Conservation (phyloP, 345 rosid species). For the Camelina neglecta region DNA sequence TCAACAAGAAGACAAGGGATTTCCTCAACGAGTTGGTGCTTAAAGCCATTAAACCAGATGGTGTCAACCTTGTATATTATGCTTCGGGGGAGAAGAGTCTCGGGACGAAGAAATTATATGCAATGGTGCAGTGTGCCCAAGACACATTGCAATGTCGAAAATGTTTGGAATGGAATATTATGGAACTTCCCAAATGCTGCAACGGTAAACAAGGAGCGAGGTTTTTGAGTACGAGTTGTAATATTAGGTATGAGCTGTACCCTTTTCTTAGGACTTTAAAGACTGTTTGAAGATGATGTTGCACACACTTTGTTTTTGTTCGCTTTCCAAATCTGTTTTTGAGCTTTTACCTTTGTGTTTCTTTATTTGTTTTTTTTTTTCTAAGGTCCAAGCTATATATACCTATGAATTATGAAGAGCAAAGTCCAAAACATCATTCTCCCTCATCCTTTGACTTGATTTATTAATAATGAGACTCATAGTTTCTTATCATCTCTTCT, state of each 20-base stretch:
- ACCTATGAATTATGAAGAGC: not conserved
- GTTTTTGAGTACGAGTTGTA: slow-evolving; percentile 13
- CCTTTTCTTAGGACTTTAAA: slow-evolving; percentile 37
- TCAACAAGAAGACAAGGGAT: not conserved
- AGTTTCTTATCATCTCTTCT: not conserved
- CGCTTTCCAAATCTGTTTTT: not conserved
- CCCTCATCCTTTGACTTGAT: not conserved
- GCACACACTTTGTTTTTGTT: not conserved
- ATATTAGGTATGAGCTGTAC: slow-evolving; percentile 5
- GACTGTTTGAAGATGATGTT: not conserved
- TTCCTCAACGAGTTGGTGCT: not conserved
- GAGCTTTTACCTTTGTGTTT: not conserved
- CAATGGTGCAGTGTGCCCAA: not conserved
- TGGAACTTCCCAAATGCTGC: slow-evolving; percentile 24
- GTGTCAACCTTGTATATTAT: not conserved
- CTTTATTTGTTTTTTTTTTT: not conserved
- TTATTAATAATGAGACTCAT: not conserved
- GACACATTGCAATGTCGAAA: not conserved
- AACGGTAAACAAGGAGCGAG: slow-evolving; percentile 15
- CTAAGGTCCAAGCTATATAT: not conserved
- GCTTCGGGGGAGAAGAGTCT: not conserved
- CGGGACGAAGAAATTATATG: not conserved
- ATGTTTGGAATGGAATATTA: not conserved
- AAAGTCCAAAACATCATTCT: not conserved
- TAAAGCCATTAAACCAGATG: not conserved